Evolutionary conservation across 768 basidiomycete genomes (phyloP).

Genomic region (Plicaturopsis crispa): DNA sequence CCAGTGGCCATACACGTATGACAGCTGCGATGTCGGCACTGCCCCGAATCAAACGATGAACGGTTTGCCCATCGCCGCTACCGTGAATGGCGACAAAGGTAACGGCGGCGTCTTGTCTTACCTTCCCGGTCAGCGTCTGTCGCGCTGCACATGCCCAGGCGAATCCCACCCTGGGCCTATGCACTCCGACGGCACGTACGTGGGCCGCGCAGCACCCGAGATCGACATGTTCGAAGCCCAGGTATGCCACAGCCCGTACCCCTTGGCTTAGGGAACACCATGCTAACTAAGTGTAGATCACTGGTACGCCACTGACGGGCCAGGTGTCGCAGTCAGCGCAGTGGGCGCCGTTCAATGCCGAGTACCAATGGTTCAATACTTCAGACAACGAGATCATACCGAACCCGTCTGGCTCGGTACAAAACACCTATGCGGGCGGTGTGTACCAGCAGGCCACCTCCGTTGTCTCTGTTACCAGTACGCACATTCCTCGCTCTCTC

Average conservation of each 20-base stretch:
- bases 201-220: conserved; percentile 80
- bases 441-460: conserved; percentile 82
- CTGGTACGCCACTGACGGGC: conserved; percentile 23
- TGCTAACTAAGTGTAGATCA: too few species aligned
- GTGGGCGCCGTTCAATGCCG: conserved; percentile 74
- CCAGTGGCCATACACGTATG: conserved; percentile 80
- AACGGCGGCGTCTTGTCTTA: conserved; percentile 59
- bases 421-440: conserved; percentile 73
- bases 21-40: conserved; percentile 89
- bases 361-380: conserved; percentile 64
- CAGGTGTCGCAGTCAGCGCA: conserved; percentile 83
- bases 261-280: conserved; percentile 74
- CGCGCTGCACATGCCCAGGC: conserved; percentile 80
- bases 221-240: conserved; percentile 89
- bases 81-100: conserved; percentile 48
- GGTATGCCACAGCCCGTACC: conserved; percentile 64
- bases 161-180: conserved; percentile 87
- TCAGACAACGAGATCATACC: conserved; percentile 49
- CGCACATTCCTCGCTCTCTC: conserved; percentile 44
- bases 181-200: conserved; percentile 67
- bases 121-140: conserved; percentile 83
- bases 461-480: conserved; percentile 52
- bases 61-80: conserved; percentile 54
- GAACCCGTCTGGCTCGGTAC: conserved; percentile 37
- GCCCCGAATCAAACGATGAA: conserved; percentile 74